Percentiles rank a stretch among this genome's conserved stretches.
Evolutionary conservation across 257 asterid genomes (phyloP).

Genomic region (Fraxinus excelsior): DNA sequence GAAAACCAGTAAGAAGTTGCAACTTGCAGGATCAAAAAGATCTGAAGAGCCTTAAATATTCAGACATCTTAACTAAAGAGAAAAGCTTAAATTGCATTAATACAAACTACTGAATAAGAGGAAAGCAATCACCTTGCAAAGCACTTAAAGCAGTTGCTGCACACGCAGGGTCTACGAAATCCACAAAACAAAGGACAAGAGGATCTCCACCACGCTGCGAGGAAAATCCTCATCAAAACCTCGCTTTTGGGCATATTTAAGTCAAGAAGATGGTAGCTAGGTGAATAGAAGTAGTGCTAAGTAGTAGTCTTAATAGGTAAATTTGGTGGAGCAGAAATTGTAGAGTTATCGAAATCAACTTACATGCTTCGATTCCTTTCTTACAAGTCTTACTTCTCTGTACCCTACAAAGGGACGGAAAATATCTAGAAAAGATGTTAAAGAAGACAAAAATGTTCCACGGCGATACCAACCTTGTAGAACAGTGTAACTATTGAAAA

Average conservation of each 20-base stretch:
- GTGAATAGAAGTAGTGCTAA: slow-evolving; percentile 6
- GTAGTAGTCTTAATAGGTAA: neutral
- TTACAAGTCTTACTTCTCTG: slow-evolving; percentile 60
- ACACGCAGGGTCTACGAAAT: slow-evolving; percentile 55
- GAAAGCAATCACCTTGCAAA: slow-evolving; percentile 45
- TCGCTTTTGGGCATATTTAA: neutral
- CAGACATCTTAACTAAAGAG: neutral
- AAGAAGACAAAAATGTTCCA: slow-evolving; percentile 20
- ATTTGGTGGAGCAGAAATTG: neutral
- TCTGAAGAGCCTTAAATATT: neutral
- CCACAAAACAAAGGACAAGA: slow-evolving; percentile 57
- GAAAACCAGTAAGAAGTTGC: neutral
- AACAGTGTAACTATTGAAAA: neutral
- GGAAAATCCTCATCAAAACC: slow-evolving; percentile 3
- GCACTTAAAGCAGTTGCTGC: slow-evolving; percentile 66
- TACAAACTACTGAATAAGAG: neutral
- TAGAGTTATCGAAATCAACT: slow-evolving; percentile 6
- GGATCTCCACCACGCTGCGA: slow-evolving; percentile 60
- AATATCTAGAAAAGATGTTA: slow-evolving; percentile 42
- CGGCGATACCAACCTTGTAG: neutral
- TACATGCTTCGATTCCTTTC: slow-evolving; percentile 57
- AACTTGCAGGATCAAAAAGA: neutral
- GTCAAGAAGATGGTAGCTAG: neutral
- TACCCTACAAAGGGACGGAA: slow-evolving; percentile 64
- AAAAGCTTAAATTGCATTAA: neutral